Conservation (phyloP, 345 rosid genomes). For the Moricandia moricandioides region DNA sequence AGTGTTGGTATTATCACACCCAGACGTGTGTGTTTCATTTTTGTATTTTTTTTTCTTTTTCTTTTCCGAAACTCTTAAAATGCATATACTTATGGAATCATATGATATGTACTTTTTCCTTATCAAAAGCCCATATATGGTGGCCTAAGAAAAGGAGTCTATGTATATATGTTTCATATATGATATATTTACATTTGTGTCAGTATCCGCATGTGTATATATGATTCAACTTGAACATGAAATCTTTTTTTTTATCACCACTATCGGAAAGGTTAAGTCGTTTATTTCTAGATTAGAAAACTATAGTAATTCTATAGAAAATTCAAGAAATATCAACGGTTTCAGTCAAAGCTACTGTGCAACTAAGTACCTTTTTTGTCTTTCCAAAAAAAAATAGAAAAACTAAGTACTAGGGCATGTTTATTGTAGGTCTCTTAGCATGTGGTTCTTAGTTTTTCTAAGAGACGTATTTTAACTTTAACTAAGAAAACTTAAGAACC, state of each 20-base stretch:
- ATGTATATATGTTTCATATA: not conserved
- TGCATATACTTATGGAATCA: slow-evolving; percentile 33
- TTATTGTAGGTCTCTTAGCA: no score
- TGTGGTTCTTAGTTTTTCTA: no score
- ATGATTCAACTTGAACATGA: slow-evolving; percentile 16
- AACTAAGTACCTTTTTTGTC: no score
- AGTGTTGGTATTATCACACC: no score
- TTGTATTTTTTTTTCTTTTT: not conserved
- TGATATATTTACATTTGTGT: slow-evolving; percentile 3
- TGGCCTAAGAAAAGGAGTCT: slow-evolving; percentile 2
- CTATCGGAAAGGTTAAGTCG: slow-evolving; percentile 7
- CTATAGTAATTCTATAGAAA: not conserved
- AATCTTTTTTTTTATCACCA: no score
- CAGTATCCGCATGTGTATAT: slow-evolving; percentile 21
- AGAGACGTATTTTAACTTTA: no score
- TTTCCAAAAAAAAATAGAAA: no score
- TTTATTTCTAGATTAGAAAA: not conserved
- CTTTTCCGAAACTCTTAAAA: not conserved
- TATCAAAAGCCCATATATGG: slow-evolving; percentile 19
- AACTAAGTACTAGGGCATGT: no score
- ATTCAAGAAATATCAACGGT: not conserved
- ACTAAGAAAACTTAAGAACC: no score
- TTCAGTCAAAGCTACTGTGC: not conserved
- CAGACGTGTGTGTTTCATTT: slow-evolving; percentile 13
- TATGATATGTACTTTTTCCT: slow-evolving; percentile 28